Evolutionary conservation across 805 yeast species (phyloP).

Genomic region (Kluyveromyces dobzhanskii): DNA sequence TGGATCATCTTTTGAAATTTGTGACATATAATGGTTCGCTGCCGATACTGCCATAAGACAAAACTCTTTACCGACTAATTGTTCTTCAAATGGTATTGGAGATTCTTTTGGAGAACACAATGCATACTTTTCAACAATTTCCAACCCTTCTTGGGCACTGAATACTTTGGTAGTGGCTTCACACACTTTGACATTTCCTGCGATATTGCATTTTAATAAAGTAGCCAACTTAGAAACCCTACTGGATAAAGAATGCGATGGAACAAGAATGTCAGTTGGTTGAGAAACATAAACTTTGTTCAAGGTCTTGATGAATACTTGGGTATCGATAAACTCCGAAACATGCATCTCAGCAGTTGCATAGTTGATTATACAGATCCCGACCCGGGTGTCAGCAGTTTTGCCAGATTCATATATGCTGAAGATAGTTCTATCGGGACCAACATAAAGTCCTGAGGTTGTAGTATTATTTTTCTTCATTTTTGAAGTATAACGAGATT

Average conservation of each 20-base stretch:
- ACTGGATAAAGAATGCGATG: slow-evolving; percentile 24
- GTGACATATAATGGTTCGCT: slow-evolving; percentile 20
- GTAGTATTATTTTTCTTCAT: background rate
- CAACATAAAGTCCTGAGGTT: background rate
- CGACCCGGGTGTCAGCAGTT: slow-evolving; percentile 27
- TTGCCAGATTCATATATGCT: slow-evolving; percentile 23
- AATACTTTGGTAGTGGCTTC: slow-evolving; percentile 23
- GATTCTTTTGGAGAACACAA: slow-evolving; percentile 9
- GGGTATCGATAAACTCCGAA: slow-evolving; percentile 36
- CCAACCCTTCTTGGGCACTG: slow-evolving; percentile 21
- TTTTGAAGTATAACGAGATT: background rate
- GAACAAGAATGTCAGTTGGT: slow-evolving; percentile 32
- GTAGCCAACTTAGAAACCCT: slow-evolving; percentile 27
- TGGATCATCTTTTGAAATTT: slow-evolving; percentile 6
- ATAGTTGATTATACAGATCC: slow-evolving; percentile 33
- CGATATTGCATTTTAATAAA: slow-evolving; percentile 29
- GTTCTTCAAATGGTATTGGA: slow-evolving; percentile 8
- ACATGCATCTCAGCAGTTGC: slow-evolving; percentile 33
- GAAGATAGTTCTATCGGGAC: slow-evolving; percentile 17
- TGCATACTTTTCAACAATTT: slow-evolving; percentile 13
- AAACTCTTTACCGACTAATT: slow-evolving; percentile 22
- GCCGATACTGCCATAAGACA: slow-evolving; percentile 32
- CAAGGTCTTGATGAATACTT: slow-evolving; percentile 37
- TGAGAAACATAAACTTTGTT: slow-evolving; percentile 32
- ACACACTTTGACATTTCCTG: slow-evolving; percentile 18